Evolutionary conservation across 2,329 filamentous ascomycete species (phyloP).

Genomic region (Fusarium citri): DNA sequence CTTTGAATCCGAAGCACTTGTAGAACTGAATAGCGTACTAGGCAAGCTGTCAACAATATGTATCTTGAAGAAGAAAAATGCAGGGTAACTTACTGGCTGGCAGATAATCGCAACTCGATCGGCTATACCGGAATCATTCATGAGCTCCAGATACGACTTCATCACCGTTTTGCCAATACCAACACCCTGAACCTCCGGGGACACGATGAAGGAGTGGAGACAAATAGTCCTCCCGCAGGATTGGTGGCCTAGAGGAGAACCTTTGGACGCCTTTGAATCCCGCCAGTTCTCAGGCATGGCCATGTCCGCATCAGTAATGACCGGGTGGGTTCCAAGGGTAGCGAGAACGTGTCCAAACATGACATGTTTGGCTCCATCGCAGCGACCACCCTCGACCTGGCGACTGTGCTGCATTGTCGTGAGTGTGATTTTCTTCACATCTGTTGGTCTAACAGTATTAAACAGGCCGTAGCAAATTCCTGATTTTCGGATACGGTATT

Average conservation of each 20-base stretch:
- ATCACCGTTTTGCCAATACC: constrained; percentile 80
- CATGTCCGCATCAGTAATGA: constrained; percentile 83
- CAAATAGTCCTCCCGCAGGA: constrained; percentile 79
- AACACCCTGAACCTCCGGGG: constrained; percentile 78
- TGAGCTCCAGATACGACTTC: constrained; percentile 80
- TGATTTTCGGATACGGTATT: constrained; percentile 49
- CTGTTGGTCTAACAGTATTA: constrained; percentile 68
- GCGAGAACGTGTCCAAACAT: constrained; percentile 83
- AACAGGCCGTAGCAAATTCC: constrained; percentile 84
- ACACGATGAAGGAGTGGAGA: constrained; percentile 84
- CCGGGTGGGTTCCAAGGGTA: constrained; percentile 72
- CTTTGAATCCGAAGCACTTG: constrained; percentile 77
- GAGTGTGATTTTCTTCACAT: constrained; percentile 60
- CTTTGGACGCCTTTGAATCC: constrained; percentile 54
- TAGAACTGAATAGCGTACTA: constrained; percentile 80
- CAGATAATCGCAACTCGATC: constrained; percentile 82
- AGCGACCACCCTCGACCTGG: constrained; percentile 65
- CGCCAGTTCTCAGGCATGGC: constrained; percentile 76
- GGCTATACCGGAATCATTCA: constrained; percentile 75
- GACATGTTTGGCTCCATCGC: constrained; percentile 57
- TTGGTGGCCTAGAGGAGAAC: constrained; percentile 73
- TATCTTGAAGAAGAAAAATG: background rate
- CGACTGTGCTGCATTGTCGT: constrained; percentile 63
- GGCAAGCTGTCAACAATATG: constrained; percentile 1
- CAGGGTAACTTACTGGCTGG: constrained; percentile 67